These are phyloP conservation scores for Fagus sylvatica DNA, from an alignment of 306 rosid species.

Conservation along the genomic window DNA sequence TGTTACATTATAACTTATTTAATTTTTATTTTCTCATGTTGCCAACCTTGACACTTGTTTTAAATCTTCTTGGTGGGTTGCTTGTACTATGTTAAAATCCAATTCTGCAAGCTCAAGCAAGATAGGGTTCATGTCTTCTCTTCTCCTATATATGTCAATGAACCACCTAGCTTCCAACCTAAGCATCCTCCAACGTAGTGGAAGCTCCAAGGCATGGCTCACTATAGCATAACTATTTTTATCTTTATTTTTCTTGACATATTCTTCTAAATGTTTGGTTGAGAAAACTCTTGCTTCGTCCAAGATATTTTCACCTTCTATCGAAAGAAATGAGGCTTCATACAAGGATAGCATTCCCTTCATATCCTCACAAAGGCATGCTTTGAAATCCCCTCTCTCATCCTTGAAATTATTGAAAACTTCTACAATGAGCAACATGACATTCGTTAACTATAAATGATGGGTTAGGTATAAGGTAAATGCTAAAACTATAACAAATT, in stretches of 20 bases:
- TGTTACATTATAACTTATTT: too few species aligned
- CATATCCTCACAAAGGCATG: not conserved
- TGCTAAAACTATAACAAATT: too few species aligned
- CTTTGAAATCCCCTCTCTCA: not conserved
- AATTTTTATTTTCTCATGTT: too few species aligned
- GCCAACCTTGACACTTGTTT: too few species aligned
- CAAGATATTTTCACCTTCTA: constrained; percentile 12
- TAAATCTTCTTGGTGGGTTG: too few species aligned
- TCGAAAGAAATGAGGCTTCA: too few species aligned
- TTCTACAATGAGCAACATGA: not conserved
- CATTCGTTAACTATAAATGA: not conserved
- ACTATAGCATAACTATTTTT: not conserved
- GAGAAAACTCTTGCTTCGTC: constrained; percentile 10
- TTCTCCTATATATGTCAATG: constrained; percentile 13
- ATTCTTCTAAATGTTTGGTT: not conserved
- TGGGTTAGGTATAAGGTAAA: too few species aligned
- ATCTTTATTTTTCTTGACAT: not conserved
- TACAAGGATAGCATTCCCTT: constrained; percentile 2
- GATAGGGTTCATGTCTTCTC: not conserved
- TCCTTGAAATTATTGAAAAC: constrained; percentile 13
- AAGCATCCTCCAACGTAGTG: not conserved
- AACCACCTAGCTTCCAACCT: constrained; percentile 12
- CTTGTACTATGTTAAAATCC: too few species aligned
- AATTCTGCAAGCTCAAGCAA: too few species aligned
- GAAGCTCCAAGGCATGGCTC: constrained; percentile 29